Base-by-base conservation (phyloP, 1,139 yeast species). In the Yamadazyma trypodendri region DNA sequence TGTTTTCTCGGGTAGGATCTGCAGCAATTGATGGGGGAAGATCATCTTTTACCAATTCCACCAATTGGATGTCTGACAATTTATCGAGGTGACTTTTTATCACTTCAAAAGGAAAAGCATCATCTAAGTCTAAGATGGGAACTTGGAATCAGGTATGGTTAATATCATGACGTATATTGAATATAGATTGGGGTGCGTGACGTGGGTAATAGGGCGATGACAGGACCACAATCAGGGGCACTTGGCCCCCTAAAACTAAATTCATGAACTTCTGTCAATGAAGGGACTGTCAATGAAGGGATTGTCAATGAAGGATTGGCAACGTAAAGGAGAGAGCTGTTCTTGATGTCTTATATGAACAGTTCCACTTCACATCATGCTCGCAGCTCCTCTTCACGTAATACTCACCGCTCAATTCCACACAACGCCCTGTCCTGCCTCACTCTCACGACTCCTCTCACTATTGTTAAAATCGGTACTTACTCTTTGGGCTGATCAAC, bases 11-110 rank as follows among this genome's bases (percentile, higher is more conserved):
- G 11, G 69, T 62, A 23, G 73, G 68, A 22, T 65, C 45, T 11
- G 44, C 32, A 8, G 50, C 63, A 13, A 68, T 49, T 4, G 65
- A 63, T 23, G 60, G 63, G 0, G 85, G 84, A 35, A 81, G 55
- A 43, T 62, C 63, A 18, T 54, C 60, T 11, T 55, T 55, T 39
- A 68, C 70, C 30, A 75, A 52, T 9, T 58, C 56, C 21, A 51
- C 45, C 28, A 80, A 44, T 38, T 71, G 63, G 6, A 59, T 65
- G 6, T 61, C 61, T 9, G 65, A 50, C 25, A 76, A 56, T 1
- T 57, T 44, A 13, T 56, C 56, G 32, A 81, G 58, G 46, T 75
- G 73, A 6, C 52, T 45, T 24, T 65, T 66, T 28, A 81, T 53
- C 17, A 56, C 53, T 7, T 58, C 56, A 12, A 65, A 52, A 2